Evolutionary conservation across 228 moss, liverwort and hornwort species (phyloP), one percentile per base, ranked within the genome.

Genomic region (Sphagnum fallax): DNA sequence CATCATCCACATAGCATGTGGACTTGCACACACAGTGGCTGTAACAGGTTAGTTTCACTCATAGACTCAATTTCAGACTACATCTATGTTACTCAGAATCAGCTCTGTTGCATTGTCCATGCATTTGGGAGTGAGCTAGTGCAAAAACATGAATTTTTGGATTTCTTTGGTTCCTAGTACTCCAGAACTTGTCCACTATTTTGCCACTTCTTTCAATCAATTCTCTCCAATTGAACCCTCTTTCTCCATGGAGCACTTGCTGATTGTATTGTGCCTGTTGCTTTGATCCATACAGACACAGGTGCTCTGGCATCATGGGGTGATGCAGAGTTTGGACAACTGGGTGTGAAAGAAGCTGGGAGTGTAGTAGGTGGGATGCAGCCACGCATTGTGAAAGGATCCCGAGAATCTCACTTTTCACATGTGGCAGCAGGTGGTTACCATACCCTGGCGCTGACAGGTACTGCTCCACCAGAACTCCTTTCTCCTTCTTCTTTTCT

Each of bases 241-340:
- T 32, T 32, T 32, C 32, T 32, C 32, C 32, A 32, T 32, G 32
- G 32, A 32, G 32, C 32, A 32, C 32, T 32, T 32, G 32, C 32
- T 32, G 32, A 32, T 32, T 32, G 32, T 32, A 32, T 32, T 32
- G 32, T 32, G 32, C 32, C 32, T 32, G 32, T 32, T 32, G 32
- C 32, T 32, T 32, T 32, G 32, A 32, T 32, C 32, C 32, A 32
- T 32, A 53, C 63, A 91, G 91, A 88, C 64, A 78, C 75, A 66
- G 91, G 91, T 74, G 84, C 86, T 60, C 71, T 91, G 60, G 91
- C 91, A 67, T 84, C 91, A 61, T 91, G 88, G 91, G 91, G 91
- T 69, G 88, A 80, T 72, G 84, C 82, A 58, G 91, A 91, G 69
- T 88, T 86, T 71, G 91, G 91, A 75, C 91, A 91, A 75, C 75